Conservation (phyloP, 1,284 basidiomycete genomes). For the Neonothopanus nambi region DNA sequence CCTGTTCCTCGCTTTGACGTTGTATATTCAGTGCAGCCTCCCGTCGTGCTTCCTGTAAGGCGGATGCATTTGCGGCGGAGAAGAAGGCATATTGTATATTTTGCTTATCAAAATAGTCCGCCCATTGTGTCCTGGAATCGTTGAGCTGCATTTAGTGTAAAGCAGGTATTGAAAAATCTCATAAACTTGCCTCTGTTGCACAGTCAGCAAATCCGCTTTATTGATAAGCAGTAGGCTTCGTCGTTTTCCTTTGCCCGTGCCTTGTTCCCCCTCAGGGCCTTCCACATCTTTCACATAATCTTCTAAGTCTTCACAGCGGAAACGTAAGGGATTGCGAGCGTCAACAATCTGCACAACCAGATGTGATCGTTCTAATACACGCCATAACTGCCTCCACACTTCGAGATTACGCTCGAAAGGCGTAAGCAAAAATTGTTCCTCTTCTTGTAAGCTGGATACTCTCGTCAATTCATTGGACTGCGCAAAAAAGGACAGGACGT, state of each 20-base stretch:
- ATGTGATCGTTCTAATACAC: constrained; percentile 92
- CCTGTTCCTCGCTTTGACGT: constrained; percentile 24
- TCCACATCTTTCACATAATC: constrained; percentile 82
- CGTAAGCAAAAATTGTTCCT: constrained; percentile 81
- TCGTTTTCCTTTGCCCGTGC: constrained; percentile 74
- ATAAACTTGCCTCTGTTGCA: constrained; percentile 72
- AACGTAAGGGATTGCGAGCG: constrained; percentile 88
- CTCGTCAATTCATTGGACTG: constrained; percentile 9
- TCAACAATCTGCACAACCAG: constrained; percentile 95
- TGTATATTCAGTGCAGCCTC: constrained; percentile 44
- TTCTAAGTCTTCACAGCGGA: constrained; percentile 92
- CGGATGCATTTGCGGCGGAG: constrained; percentile 90
- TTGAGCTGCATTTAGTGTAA: constrained; percentile 16
- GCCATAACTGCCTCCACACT: constrained; percentile 96
- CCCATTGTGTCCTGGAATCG: constrained; percentile 69
- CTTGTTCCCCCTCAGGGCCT: constrained; percentile 73
- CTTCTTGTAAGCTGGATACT: constrained; percentile 68
- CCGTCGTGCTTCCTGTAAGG: constrained; percentile 73
- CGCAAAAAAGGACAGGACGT: constrained; percentile 19
- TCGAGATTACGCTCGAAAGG: constrained; percentile 96
- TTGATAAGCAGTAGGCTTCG: constrained; percentile 89
- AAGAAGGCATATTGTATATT: constrained; percentile 92
- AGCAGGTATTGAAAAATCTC: constrained; percentile 13
- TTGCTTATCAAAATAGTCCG: constrained; percentile 88
- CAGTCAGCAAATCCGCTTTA: constrained; percentile 92